phyloP scores from a whole-genome alignment of 2,329 filamentous ascomycete genomes.

The Trichoderma atroviride region DNA sequence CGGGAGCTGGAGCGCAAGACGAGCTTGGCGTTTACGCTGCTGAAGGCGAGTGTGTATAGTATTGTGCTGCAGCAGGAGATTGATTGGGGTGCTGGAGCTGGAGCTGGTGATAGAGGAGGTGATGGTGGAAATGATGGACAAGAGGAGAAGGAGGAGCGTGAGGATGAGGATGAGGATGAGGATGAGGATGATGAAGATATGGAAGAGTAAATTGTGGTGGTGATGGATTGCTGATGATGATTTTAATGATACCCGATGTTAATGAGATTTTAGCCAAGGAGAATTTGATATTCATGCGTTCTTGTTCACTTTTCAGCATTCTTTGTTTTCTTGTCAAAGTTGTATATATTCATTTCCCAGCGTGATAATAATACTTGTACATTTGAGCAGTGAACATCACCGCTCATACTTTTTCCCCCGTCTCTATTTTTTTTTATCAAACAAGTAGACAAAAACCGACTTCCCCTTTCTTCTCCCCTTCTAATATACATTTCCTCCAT shows the following conservation, averaged over 20 bases:
- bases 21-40: slow-evolving; percentile 87
- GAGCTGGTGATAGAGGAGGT: not conserved
- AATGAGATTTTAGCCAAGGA: not conserved
- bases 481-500: slow-evolving; percentile 74
- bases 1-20: slow-evolving; percentile 92
- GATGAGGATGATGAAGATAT: not conserved
- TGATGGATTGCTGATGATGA: not conserved
- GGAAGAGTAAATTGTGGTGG: not conserved
- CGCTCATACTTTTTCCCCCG: slow-evolving; percentile 1
- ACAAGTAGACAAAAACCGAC: not conserved
- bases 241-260: slow-evolving; percentile 8
- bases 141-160: not conserved
- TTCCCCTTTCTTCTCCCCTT: not conserved
- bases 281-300: no score
- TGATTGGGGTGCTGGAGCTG: slow-evolving; percentile 59
- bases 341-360: not conserved
- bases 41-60: slow-evolving; percentile 98
- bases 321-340: no score
- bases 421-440: not conserved
- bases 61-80: slow-evolving; percentile 99
- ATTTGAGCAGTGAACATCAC: slow-evolving; percentile 21
- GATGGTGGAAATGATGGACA: slow-evolving; percentile 19
- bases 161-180: not conserved
- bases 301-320: no score
- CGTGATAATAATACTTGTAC: slow-evolving; percentile 20